Evolutionary conservation across 371 early-diverging fungal genomes (phyloP).

Genomic region (Scutellospora calospora): DNA sequence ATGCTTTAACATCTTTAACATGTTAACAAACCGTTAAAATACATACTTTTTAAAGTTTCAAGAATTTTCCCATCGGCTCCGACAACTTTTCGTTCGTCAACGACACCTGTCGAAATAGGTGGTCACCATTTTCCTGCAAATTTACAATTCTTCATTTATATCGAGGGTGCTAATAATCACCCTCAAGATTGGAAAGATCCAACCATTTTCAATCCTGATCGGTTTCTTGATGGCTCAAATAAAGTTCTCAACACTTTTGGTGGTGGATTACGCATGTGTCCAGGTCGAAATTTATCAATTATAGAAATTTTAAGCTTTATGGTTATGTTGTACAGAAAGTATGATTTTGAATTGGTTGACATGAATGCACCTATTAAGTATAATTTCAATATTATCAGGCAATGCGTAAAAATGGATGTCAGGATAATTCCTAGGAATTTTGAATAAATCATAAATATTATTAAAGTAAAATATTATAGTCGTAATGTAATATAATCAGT

Average conservation of each 20-base stretch:
- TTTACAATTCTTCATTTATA: background rate
- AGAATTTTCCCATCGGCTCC: background rate
- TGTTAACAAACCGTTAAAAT: no score
- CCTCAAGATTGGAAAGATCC: constrained; percentile 1
- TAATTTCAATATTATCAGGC: background rate
- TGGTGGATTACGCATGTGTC: constrained; percentile 10
- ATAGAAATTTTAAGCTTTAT: constrained; percentile 25
- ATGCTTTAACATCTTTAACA: no score
- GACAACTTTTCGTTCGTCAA: background rate
- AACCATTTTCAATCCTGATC: constrained; percentile 14
- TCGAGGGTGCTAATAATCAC: background rate
- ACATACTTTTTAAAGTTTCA: no score
- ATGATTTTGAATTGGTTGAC: constrained; percentile 28
- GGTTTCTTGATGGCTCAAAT: background rate
- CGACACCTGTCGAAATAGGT: background rate
- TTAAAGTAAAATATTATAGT: no score
- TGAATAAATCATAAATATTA: no score
- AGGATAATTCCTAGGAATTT: no score
- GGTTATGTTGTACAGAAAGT: constrained; percentile 22
- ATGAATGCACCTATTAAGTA: constrained; percentile 1
- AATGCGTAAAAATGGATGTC: background rate
- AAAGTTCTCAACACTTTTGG: background rate
- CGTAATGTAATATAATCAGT: no score
- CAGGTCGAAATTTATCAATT: constrained; percentile 32
- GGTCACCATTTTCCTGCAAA: background rate